Conservation (phyloP, 495 filamentous ascomycete genomes). For the Talaromyces ruber region DNA sequence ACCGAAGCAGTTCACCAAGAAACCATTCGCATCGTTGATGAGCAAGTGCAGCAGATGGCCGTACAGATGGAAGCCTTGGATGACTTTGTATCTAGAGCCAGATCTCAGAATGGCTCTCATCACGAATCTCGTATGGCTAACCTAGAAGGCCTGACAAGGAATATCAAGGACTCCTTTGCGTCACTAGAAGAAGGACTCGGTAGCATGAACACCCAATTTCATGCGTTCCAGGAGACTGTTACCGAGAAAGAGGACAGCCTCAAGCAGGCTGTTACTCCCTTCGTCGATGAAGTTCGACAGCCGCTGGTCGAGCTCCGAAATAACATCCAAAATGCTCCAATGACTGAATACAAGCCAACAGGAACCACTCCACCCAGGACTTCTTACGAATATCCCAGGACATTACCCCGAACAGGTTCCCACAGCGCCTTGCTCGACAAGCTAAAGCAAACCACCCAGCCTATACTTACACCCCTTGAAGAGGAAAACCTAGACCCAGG, state of each 20-base stretch:
- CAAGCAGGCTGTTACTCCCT: constrained; percentile 44
- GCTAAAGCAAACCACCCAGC: constrained; percentile 37
- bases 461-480: constrained; percentile 25
- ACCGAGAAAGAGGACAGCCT: constrained; percentile 42
- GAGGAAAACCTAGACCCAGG: constrained; percentile 18
- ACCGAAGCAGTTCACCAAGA: constrained; percentile 88
- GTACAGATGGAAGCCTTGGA: constrained; percentile 82
- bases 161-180: constrained; percentile 61
- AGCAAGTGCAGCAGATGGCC: constrained; percentile 78
- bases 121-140: constrained; percentile 56
- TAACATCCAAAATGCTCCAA: constrained; percentile 46
- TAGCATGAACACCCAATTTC: constrained; percentile 50
- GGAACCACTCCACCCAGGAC: constrained; percentile 77
- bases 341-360: constrained; percentile 75
- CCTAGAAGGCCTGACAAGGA: constrained; percentile 49
- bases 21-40: constrained; percentile 81
- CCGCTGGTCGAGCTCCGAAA: constrained; percentile 62
- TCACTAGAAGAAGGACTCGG: constrained; percentile 58
- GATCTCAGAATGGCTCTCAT: constrained; percentile 70
- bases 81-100: constrained; percentile 79
- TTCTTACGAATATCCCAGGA: constrained; percentile 65
- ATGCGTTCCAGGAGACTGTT: constrained; percentile 56
- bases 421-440: constrained; percentile 60
- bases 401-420: constrained; percentile 65
- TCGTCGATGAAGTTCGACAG: constrained; percentile 51